These are phyloP conservation scores for Smallanthus sonchifolius DNA, from an alignment of 129 eudicot species.

Conservation along the genomic window DNA sequence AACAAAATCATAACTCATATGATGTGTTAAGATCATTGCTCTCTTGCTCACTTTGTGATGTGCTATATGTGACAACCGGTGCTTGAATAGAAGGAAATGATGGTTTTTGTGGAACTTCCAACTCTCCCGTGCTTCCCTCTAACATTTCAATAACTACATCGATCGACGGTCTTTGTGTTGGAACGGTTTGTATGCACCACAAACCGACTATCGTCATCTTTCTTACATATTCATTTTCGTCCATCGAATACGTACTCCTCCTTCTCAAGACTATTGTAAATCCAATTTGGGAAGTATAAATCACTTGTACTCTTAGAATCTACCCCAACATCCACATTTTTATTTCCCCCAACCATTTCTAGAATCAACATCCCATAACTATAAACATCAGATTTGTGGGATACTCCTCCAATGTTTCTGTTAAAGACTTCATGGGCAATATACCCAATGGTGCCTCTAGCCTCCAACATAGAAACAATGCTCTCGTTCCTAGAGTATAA, in stretches of 20 bases:
- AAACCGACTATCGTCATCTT: neutral
- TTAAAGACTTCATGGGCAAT: neutral
- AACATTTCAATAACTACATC: neutral
- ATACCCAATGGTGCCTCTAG: constrained; percentile 6
- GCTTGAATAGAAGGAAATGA: neutral
- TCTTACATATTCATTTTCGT: neutral
- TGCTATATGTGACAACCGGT: neutral
- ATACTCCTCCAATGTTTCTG: neutral
- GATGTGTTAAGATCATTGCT: neutral
- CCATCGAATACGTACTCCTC: neutral
- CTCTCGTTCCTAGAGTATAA: neutral
- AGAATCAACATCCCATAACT: constrained; percentile 6
- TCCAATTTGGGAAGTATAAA: neutral
- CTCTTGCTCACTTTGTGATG: neutral
- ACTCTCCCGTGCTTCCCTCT: neutral
- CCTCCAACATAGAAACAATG: neutral
- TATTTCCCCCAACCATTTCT: neutral
- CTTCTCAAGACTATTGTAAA: neutral
- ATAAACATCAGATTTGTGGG: constrained; percentile 1
- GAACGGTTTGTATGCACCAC: constrained; percentile 10
- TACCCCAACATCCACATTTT: neutral
- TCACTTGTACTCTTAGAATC: constrained; percentile 5
- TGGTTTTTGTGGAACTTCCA: neutral
- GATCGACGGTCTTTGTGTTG: neutral
- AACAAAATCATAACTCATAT: neutral